Conservation (phyloP, 768 basidiomycete species). For the Termitomyces sp. region DNA sequence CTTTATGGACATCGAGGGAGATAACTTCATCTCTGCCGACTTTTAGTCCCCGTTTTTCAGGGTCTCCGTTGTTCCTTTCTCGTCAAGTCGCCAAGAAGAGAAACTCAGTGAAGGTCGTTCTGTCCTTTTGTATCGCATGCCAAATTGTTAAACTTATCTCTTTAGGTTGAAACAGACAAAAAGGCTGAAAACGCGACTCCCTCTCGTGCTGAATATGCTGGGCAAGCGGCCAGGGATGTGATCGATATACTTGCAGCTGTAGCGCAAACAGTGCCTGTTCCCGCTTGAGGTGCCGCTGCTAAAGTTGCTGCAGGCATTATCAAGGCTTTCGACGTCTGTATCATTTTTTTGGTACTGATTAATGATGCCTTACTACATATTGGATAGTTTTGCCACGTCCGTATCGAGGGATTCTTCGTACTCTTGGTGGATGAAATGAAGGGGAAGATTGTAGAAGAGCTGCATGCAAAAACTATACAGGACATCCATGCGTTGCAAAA, state of each 20-base stretch:
- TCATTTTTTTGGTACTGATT: neutral
- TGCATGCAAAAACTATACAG: neutral
- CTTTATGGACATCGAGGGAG: neutral
- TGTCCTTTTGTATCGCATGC: neutral
- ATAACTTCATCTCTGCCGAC: neutral
- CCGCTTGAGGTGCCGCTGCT: neutral
- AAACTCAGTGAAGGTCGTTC: neutral
- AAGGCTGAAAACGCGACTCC: neutral
- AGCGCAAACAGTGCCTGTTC: slow-evolving; percentile 5
- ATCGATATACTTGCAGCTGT: slow-evolving; percentile 2
- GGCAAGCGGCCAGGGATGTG: slow-evolving; percentile 4
- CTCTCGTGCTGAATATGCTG: neutral
- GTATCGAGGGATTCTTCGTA: neutral
- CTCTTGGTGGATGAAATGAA: slow-evolving; percentile 7
- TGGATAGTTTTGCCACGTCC: slow-evolving; percentile 1
- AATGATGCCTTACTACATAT: neutral
- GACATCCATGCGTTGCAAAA: neutral
- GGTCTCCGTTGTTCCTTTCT: neutral
- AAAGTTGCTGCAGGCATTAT: slow-evolving; percentile 2
- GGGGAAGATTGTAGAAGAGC: slow-evolving; percentile 3
- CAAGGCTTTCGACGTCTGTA: slow-evolving; percentile 5
- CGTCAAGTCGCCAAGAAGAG: neutral
- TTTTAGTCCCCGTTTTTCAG: neutral
- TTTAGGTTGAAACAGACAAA: neutral
- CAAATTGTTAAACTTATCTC: neutral